A percentile compares a stretch with the other conserved stretches of the same genome.
These are phyloP conservation scores for rapeseed (Brassica napus) DNA, from an alignment of 345 rosid species.

Conservation along the genomic window DNA sequence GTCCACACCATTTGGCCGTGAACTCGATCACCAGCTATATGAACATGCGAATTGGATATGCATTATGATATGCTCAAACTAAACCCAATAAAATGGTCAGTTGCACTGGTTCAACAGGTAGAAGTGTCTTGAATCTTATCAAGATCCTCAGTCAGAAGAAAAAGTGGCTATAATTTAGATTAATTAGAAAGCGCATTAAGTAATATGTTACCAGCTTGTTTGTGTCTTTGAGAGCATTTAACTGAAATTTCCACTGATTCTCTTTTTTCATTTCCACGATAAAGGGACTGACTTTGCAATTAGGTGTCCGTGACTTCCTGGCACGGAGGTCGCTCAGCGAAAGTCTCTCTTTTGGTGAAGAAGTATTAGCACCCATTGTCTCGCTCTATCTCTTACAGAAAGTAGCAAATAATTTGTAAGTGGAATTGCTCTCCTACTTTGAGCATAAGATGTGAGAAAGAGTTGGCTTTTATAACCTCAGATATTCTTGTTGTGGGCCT, in stretches of 20 bases:
- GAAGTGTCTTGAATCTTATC: neutral
- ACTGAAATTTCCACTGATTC: conserved; percentile 58
- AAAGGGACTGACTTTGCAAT: conserved; percentile 3
- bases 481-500: conserved; percentile 7
- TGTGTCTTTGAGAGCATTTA: conserved; percentile 54
- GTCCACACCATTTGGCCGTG: conserved; percentile 83
- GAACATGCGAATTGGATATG: neutral
- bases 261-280: conserved; percentile 51
- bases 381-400: neutral
- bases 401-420: neutral
- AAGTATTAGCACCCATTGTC: conserved; percentile 39
- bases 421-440: conserved; percentile 10
- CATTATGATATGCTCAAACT: neutral
- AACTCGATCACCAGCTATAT: conserved; percentile 62
- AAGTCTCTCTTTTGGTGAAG: conserved; percentile 9
- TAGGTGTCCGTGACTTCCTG: conserved; percentile 25
- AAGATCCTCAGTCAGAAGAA: neutral
- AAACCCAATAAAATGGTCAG: neutral
- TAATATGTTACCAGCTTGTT: conserved; percentile 57
- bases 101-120: neutral
- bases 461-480: conserved; percentile 19
- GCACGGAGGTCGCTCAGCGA: conserved; percentile 8
- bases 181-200: neutral
- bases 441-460: neutral
- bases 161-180: neutral